Evolutionary conservation across 768 basidiomycete species (phyloP), one percentile per base, ranked within the genome.

Genomic region (Leucosporidium scottii): DNA sequence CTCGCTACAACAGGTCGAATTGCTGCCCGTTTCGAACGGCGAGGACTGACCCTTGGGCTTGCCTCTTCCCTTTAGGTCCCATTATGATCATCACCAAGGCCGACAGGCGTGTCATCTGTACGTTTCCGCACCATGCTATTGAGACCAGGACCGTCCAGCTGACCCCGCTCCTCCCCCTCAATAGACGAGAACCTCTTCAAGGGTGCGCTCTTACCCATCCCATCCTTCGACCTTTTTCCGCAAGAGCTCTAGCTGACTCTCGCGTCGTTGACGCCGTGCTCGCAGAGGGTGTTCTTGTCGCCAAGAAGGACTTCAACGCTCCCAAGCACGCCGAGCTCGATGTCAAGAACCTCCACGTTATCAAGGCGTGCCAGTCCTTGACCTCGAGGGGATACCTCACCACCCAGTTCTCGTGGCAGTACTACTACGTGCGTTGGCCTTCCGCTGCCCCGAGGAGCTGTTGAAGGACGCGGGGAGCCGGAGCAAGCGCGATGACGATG

Each of bases 321-420:
- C 89, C 72, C 61, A 92, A 93, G 80, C 96, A 99, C 78, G 91
- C 93, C 78, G 93, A 97, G 74, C 81, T 86, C 64, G 83, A 84
- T 64, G 82, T 86, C 76, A 81, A 83, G 68, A 86, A 86, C 81
- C 82, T 86, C 71, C 81, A 85, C 79, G 85, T 86, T 74, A 85
- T 86, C 84, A 86, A 86, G 82, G 84, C 84, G 67, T 83, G 84
- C 82, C 72, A 73, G 65, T 69, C 68, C 73, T 80, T 86, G 62
- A 86, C 84, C 73, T 86, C 85, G 65, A 82, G 81, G 75, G 93
- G 94, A 65, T 86, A 83, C 80, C 92, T 98, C 82, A 97, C 97
- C 86, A 99, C 96, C 74, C 94, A 92, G 79, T 98, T 98, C 84
- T 92, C 89, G 59, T 99, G 96, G 96, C 93, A 97, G 78, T 96